phyloP scores from a whole-genome alignment of 768 basidiomycete genomes.

The Leucocoprinus birnbaumii region DNA sequence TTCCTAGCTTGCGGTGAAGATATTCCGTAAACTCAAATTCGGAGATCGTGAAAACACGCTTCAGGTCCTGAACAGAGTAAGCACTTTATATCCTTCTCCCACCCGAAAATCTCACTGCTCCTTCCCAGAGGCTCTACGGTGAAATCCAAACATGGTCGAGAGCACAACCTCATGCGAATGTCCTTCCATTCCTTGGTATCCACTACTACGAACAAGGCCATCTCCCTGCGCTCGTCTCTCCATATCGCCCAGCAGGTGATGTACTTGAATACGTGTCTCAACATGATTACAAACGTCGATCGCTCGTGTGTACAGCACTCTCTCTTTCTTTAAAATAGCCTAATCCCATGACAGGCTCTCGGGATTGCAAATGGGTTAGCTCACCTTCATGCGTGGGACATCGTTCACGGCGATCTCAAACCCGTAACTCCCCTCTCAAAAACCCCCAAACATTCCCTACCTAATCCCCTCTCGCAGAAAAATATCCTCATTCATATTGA shows the following conservation, averaged over 20 bases:
- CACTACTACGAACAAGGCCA: not conserved
- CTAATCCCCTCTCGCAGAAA: not conserved
- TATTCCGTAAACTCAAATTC: not conserved
- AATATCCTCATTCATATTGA: not conserved
- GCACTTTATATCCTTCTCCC: not conserved
- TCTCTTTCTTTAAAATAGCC: too few species aligned
- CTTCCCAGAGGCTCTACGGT: not conserved
- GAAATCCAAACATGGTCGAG: not conserved
- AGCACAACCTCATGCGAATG: not conserved
- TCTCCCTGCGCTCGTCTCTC: conserved; percentile 9
- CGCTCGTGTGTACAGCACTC: not conserved
- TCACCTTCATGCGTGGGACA: conserved; percentile 1
- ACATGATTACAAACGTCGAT: not conserved
- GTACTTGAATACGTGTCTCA: not conserved
- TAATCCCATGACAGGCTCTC: not conserved
- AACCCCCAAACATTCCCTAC: too few species aligned
- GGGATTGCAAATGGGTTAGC: conserved; percentile 2
- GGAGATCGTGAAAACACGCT: not conserved
- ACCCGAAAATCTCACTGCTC: not conserved
- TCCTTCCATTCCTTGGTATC: conserved; percentile 3
- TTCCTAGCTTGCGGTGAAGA: conserved; percentile 6
- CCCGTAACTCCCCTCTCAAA: not conserved
- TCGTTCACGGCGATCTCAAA: conserved; percentile 9
- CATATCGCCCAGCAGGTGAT: not conserved
- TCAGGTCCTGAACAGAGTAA: too few species aligned